Evolutionary conservation across 108 stramenopile species (phyloP), one percentile per base, ranked within the genome.

Genomic region (Cyclostephanos invisitatus): DNA sequence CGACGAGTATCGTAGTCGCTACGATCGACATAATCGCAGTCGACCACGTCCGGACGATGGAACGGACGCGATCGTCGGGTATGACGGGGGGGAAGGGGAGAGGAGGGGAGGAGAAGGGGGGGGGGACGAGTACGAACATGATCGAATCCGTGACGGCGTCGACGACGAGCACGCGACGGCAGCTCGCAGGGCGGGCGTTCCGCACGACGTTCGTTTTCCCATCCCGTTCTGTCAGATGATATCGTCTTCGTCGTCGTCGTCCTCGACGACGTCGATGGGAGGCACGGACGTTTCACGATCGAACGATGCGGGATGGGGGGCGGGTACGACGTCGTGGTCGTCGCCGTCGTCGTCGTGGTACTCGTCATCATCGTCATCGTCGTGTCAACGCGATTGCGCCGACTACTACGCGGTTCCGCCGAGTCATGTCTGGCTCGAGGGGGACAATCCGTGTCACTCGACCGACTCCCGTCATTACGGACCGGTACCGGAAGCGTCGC

Each of bases 351-450:
- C 32, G 32, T 28, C 32, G 40, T n/a, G 22, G 20, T 14, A n/a
- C n/a, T n/a, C n/a, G 32, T 32, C 32, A 32, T 32, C 32, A 4
- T 32, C 32, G 32, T 28, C 32, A 55, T n/a, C 37, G 20, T 14
- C n/a, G n/a, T 29, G 3, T 56, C 1, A 48, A 0, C 27, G 27
- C 37, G 38, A 59, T 2, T 35, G 27, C 37, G 27, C 51, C 28
- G 37, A 57, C 27, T 76, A 62, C 14, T 65, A 87, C 22, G 74
- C 67, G 28, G 91, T 97, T 2, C 96, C 96, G 11, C 47, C 71
- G 24, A 82, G 89, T 35, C 95, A 94, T 68, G 87, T 97, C 12
- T 98, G 96, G 96, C 49, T 98, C 7, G 96, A 97, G 82, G 96
- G 96, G 7, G 98, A 98, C 66, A 95, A 95, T 83, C 94, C 95